Evolutionary conservation across 805 yeast genomes (phyloP).

Genomic region (Metschnikowia chrysomelidarum): DNA sequence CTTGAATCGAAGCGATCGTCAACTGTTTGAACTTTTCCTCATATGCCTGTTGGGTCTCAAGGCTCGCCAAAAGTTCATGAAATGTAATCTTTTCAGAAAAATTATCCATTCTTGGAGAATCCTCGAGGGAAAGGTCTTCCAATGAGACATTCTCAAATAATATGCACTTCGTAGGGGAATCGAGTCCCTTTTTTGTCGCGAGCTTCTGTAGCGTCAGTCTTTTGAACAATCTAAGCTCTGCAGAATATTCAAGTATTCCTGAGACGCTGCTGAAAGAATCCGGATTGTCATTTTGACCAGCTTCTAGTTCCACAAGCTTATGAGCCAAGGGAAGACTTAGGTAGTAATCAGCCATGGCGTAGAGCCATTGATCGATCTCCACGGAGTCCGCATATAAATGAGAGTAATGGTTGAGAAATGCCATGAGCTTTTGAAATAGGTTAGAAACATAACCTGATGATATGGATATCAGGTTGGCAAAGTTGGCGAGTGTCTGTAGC

Average conservation of each 20-base stretch:
- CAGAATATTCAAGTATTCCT: slow-evolving; percentile 41
- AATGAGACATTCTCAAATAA: slow-evolving; percentile 12
- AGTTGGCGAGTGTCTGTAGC: slow-evolving; percentile 35
- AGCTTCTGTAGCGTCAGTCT: slow-evolving; percentile 30
- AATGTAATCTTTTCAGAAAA: slow-evolving; percentile 17
- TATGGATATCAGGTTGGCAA: slow-evolving; percentile 39
- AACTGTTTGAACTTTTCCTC: slow-evolving; percentile 41
- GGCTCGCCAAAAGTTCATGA: slow-evolving; percentile 15
- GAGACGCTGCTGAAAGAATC: slow-evolving; percentile 16
- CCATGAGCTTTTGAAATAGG: slow-evolving; percentile 34
- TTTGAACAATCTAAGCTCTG: slow-evolving; percentile 48
- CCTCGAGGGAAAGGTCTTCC: neutral
- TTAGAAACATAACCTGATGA: slow-evolving; percentile 41
- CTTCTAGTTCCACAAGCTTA: slow-evolving; percentile 26
- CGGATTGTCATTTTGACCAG: slow-evolving; percentile 13
- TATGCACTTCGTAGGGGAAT: slow-evolving; percentile 24
- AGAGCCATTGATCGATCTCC: slow-evolving; percentile 37
- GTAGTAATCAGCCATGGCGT: slow-evolving; percentile 42
- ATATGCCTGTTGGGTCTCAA: slow-evolving; percentile 21
- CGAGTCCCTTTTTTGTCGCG: slow-evolving; percentile 12
- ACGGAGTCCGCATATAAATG: slow-evolving; percentile 20
- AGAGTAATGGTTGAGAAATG: slow-evolving; percentile 40
- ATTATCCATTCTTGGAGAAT: neutral
- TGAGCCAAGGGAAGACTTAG: slow-evolving; percentile 24
- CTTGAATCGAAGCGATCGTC: slow-evolving; percentile 56